Evolutionary conservation across 2,329 filamentous ascomycete genomes (phyloP).

Genomic region (Botrytis tulipae): DNA sequence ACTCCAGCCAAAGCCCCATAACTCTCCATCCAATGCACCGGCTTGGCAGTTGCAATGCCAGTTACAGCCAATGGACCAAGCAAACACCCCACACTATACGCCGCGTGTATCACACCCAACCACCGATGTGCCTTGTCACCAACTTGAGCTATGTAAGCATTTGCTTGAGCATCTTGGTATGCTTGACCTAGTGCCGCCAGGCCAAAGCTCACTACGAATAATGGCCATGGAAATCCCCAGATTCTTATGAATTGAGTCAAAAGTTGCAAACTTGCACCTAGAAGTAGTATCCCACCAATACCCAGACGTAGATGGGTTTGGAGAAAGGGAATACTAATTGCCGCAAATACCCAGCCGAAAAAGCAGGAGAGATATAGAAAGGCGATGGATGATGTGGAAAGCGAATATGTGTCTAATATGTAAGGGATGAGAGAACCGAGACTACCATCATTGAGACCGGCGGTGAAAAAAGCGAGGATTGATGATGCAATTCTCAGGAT

Average conservation of each 20-base stretch:
- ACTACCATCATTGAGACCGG: constrained; percentile 63
- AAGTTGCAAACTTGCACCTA: constrained; percentile 57
- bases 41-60: constrained; percentile 45
- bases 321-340: constrained; percentile 42
- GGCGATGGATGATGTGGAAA: constrained; percentile 52
- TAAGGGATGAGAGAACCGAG: constrained; percentile 63
- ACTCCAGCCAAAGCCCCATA: not conserved
- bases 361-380: constrained; percentile 56
- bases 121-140: constrained; percentile 53
- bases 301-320: constrained; percentile 54
- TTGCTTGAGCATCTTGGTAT: constrained; percentile 62
- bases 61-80: constrained; percentile 56
- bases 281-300: constrained; percentile 54
- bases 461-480: constrained; percentile 63
- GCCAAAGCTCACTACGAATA: constrained; percentile 59
- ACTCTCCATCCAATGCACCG: constrained; percentile 44
- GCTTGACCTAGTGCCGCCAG: constrained; percentile 58
- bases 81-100: constrained; percentile 53
- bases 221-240: constrained; percentile 55
- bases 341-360: constrained; percentile 58
- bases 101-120: constrained; percentile 63
- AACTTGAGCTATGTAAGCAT: constrained; percentile 56
- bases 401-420: constrained; percentile 54
- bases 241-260: constrained; percentile 52
- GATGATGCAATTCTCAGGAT: constrained; percentile 50